These are phyloP conservation scores for Eucalyptus erythrocorys DNA, from an alignment of 345 rosid genomes.

Conservation along the genomic window DNA sequence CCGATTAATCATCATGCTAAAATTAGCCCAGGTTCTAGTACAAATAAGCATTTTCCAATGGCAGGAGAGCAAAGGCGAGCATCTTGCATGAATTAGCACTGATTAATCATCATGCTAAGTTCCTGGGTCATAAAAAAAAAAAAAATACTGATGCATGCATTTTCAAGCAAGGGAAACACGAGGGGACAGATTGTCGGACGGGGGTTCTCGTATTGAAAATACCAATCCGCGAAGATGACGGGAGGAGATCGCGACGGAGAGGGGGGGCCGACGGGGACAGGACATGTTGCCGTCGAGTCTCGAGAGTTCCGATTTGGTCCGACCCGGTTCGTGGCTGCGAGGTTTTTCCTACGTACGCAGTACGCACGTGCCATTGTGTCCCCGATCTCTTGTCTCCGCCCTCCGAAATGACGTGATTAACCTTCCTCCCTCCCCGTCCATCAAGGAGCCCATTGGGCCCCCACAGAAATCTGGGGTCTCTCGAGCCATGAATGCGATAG, in stretches of 20 bases:
- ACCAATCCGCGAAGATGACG: fast-evolving
- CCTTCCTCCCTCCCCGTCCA: not conserved
- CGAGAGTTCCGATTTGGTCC: not conserved
- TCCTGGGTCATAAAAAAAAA: too few relatives aligned
- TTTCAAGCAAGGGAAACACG: not conserved
- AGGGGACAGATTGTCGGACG: not conserved
- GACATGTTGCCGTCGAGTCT: not conserved
- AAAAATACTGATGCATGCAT: not conserved
- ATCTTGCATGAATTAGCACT: not conserved
- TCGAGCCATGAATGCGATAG: not conserved
- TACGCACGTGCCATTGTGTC: fast-evolving
- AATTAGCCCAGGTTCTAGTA: too few relatives aligned
- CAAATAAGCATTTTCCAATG: too few relatives aligned
- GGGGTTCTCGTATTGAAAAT: not conserved
- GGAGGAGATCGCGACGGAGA: not conserved
- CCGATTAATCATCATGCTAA: too few relatives aligned
- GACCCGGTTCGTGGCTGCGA: not conserved
- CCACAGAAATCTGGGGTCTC: not conserved
- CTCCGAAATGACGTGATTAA: not conserved
- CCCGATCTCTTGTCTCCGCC: not conserved
- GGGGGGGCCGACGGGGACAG: not conserved
- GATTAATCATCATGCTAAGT: not conserved
- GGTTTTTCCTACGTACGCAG: not conserved
- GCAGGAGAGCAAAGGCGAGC: not conserved
- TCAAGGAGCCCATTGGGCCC: not conserved